Conservation (phyloP, 495 filamentous ascomycete genomes). For the Filosporella fistucella region DNA sequence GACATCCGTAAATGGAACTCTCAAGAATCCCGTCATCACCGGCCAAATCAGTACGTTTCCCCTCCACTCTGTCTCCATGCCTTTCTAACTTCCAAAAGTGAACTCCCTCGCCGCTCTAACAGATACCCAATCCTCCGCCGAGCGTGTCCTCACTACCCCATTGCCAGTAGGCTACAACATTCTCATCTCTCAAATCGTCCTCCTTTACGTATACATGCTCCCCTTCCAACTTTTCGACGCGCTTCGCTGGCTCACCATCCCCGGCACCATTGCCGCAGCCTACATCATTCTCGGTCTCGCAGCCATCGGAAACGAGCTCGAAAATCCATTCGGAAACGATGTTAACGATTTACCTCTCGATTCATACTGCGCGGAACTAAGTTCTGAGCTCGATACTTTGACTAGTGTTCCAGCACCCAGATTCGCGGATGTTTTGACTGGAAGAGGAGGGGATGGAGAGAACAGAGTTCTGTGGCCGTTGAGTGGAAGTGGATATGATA, state of each 20-base stretch:
- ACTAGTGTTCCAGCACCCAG: conserved; percentile 52
- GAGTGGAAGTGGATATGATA: conserved; percentile 48
- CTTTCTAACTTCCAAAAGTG: conserved; percentile 2
- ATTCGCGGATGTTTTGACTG: conserved; percentile 52
- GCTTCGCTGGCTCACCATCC: conserved; percentile 76
- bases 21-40: conserved; percentile 34
- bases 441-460: conserved; percentile 16
- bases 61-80: background rate
- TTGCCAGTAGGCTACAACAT: conserved; percentile 83
- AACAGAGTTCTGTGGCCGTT: conserved; percentile 70
- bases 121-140: conserved; percentile 68
- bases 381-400: conserved; percentile 70
- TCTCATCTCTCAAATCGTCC: conserved; percentile 80
- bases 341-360: conserved; percentile 85
- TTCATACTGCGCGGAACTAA: conserved; percentile 67
- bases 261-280: conserved; percentile 69
- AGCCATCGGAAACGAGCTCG: conserved; percentile 80
- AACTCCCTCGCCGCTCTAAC: conserved; percentile 56
- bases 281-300: conserved; percentile 91
- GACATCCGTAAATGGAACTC: conserved; percentile 44
- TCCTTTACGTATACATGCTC: conserved; percentile 78
- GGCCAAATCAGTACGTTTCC: conserved; percentile 19
- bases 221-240: conserved; percentile 72
- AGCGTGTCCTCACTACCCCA: conserved; percentile 81
- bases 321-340: conserved; percentile 85